Conservation (phyloP, 805 yeast genomes). For the Wickerhamomyces hampshirensis region DNA sequence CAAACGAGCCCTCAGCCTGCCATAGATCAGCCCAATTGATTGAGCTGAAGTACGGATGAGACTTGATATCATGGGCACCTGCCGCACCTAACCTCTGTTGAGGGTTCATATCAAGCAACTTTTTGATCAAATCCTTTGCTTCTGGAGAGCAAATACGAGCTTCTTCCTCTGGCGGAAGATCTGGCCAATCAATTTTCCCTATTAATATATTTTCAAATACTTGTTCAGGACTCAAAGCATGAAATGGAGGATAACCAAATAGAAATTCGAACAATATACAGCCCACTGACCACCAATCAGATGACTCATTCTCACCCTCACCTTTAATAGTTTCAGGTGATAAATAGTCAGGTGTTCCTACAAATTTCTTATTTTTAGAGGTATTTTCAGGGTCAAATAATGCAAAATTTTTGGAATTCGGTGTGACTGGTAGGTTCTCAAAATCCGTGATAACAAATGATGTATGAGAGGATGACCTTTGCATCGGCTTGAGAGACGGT, state of each 20-base stretch:
- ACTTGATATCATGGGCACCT: conserved; percentile 75
- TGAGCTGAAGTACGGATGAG: conserved; percentile 70
- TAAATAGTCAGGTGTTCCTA: conserved; percentile 96
- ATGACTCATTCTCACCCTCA: conserved; percentile 66
- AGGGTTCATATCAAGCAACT: conserved; percentile 61
- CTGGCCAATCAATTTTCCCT: conserved; percentile 83
- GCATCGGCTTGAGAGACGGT: conserved; percentile 43
- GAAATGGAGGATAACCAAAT: conserved; percentile 94
- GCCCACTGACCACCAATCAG: conserved; percentile 99
- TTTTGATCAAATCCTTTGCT: conserved; percentile 70
- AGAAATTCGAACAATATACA: conserved; percentile 90
- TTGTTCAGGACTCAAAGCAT: conserved; percentile 68
- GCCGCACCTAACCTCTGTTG: conserved; percentile 64
- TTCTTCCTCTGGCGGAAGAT: conserved; percentile 47
- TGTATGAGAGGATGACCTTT: conserved; percentile 49
- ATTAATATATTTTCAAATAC: conserved; percentile 79
- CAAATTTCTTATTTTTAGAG: conserved; percentile 59
- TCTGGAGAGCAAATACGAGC: conserved; percentile 51
- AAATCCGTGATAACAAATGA: conserved; percentile 54
- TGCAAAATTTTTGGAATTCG: conserved; percentile 40
- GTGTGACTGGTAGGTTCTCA: conserved; percentile 25
- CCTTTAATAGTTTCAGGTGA: conserved; percentile 96
- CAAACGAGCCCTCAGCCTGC: conserved; percentile 71
- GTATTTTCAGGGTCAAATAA: conserved; percentile 69
- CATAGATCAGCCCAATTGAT: conserved; percentile 74